These are phyloP conservation scores for Cyclospora cayetanensis DNA, from an alignment of 169 alveolate species.

Conservation along the genomic window DNA sequence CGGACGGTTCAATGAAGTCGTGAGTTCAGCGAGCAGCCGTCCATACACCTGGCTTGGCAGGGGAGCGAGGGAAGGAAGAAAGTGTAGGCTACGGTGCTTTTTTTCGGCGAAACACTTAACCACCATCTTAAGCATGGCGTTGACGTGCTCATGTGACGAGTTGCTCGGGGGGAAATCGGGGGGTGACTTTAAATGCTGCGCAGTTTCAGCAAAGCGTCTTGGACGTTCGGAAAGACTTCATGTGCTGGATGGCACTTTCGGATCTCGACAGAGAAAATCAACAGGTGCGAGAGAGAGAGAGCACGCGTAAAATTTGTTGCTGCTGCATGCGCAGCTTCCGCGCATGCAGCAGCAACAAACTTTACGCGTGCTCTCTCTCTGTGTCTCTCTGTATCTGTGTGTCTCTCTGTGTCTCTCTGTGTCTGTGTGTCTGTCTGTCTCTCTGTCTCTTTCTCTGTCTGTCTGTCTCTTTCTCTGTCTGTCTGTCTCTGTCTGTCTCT, in stretches of 20 bases:
- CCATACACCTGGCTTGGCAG: neutral
- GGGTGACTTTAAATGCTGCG: no score
- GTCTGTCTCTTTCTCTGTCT: no score
- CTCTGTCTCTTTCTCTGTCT: no score
- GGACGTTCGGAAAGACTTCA: conserved; percentile 40
- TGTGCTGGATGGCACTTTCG: conserved; percentile 19
- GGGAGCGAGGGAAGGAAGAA: no score
- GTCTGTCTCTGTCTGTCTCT: no score
- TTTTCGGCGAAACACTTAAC: neutral
- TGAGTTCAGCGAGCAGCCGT: neutral
- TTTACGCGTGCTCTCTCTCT: neutral
- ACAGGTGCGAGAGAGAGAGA: neutral
- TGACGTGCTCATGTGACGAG: neutral
- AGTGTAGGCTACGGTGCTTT: neutral
- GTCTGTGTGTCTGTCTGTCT: no score
- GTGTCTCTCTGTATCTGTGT: no score
- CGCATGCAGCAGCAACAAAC: neutral
- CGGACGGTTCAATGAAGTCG: conserved; percentile 48
- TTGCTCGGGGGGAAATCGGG: no score
- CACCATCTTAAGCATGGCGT: neutral
- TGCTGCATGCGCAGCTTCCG: neutral
- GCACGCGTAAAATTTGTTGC: neutral
- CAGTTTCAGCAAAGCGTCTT: neutral
- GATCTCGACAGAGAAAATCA: conserved; percentile 56
- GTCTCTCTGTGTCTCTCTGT: conserved; percentile 33